phyloP scores from a whole-genome alignment of 2,329 filamentous ascomycete genomes.

The Thelonectria blattea region DNA sequence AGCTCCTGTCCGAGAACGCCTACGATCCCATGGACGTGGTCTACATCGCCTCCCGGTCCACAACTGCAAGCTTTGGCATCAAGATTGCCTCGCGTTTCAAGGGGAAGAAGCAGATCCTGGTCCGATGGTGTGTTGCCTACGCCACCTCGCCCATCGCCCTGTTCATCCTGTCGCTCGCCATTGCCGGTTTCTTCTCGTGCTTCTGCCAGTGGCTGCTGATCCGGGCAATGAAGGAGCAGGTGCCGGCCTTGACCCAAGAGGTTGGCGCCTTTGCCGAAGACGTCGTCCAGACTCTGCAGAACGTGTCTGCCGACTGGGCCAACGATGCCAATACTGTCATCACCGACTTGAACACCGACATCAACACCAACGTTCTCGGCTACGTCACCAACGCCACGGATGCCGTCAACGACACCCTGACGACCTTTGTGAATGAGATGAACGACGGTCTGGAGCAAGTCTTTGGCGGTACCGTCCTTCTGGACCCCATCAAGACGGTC shows the following conservation, averaged over 20 bases:
- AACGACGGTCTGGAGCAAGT: conserved; percentile 73
- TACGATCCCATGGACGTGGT: conserved; percentile 87
- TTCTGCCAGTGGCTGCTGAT: conserved; percentile 84
- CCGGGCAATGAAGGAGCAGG: conserved; percentile 72
- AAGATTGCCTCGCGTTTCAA: conserved; percentile 70
- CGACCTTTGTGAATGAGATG: conserved; percentile 80
- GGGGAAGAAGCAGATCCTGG: conserved; percentile 70
- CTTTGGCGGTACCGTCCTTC: conserved; percentile 82
- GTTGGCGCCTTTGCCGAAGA: conserved; percentile 81
- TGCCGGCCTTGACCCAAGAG: conserved; percentile 75
- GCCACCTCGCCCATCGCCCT: conserved; percentile 83
- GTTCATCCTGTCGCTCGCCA: conserved; percentile 82
- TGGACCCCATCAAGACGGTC: conserved; percentile 78
- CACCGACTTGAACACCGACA: conserved; percentile 70
- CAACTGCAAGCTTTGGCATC: conserved; percentile 75
- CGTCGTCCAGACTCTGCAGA: conserved; percentile 74
- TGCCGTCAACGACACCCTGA: conserved; percentile 85
- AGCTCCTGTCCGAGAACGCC: conserved; percentile 67
- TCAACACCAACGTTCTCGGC: conserved; percentile 85
- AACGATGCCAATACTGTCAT: conserved; percentile 77
- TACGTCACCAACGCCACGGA: conserved; percentile 86
- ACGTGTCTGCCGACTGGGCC: conserved; percentile 79
- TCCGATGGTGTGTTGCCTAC: conserved; percentile 86
- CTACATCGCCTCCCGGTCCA: conserved; percentile 84
- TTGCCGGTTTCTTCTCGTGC: conserved; percentile 83